phyloP scores from a whole-genome alignment of 768 basidiomycete species.

The Collybia sordida region DNA sequence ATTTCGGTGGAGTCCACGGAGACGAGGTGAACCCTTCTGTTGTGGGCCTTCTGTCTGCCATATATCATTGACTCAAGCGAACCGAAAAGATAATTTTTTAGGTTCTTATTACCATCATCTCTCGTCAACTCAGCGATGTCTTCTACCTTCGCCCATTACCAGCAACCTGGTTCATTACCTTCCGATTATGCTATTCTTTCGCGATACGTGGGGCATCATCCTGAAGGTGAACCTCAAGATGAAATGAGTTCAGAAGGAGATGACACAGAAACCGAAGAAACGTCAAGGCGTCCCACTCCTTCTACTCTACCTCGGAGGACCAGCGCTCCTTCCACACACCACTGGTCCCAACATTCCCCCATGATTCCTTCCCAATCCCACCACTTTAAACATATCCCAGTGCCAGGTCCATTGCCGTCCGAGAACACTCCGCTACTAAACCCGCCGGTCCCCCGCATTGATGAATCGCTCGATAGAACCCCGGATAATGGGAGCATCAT shows the following conservation, averaged over 20 bases:
- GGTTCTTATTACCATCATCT: too few relatives aligned
- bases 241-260: constrained; percentile 17
- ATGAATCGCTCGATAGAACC: constrained; percentile 42
- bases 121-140: constrained; percentile 23
- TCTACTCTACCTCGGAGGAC: constrained; percentile 2
- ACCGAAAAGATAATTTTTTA: too few relatives aligned
- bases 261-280: background rate
- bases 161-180: constrained; percentile 57
- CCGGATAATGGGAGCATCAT: constrained; percentile 24
- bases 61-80: too few relatives aligned
- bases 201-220: constrained; percentile 37
- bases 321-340: constrained; percentile 8
- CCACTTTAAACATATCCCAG: constrained; percentile 8
- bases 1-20: too few relatives aligned
- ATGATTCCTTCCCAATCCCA: constrained; percentile 4
- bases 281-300: background rate
- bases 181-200: constrained; percentile 68
- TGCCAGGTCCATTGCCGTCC: constrained; percentile 16
- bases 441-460: constrained; percentile 55
- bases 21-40: too few relatives aligned
- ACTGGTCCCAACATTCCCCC: constrained; percentile 14
- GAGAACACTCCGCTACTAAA: constrained; percentile 63
- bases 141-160: constrained; percentile 55
- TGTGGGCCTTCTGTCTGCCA: too few relatives aligned
- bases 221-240: constrained; percentile 15